phyloP scores from a whole-genome alignment of 1,284 basidiomycete species.

The Malassezia dermatis region DNA sequence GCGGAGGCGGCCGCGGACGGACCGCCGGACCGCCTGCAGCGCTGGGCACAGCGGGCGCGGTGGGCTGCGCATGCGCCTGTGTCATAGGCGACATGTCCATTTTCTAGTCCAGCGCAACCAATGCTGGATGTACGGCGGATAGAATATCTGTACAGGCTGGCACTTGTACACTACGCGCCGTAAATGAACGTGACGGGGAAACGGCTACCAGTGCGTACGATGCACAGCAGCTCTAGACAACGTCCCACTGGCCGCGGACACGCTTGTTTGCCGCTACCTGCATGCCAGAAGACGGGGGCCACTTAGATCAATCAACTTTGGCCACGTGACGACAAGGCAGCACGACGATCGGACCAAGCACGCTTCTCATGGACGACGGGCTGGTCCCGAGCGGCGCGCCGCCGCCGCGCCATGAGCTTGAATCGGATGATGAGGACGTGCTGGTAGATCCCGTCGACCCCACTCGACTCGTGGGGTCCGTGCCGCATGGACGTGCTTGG shows the following conservation, averaged over 20 bases:
- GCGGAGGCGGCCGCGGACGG: background rate
- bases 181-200: background rate
- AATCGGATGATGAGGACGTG: constrained; percentile 15
- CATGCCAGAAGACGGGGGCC: background rate
- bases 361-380: constrained; percentile 7
- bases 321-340: background rate
- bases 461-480: background rate
- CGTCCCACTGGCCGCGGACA: background rate
- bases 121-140: background rate
- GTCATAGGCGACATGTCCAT: background rate
- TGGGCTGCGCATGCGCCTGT: background rate
- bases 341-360: background rate
- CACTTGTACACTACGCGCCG: background rate
- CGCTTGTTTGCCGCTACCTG: background rate
- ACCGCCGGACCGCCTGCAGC: background rate
- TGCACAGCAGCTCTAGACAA: background rate
- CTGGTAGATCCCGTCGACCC: background rate
- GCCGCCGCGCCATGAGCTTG: constrained; percentile 13
- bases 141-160: background rate
- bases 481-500: background rate
- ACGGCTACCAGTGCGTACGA: background rate
- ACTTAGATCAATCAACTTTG: background rate
- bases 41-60: background rate
- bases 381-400: background rate
- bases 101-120: background rate